Conservation (phyloP, 2,329 filamentous ascomycete genomes). For the Penicillium brasilianum region DNA sequence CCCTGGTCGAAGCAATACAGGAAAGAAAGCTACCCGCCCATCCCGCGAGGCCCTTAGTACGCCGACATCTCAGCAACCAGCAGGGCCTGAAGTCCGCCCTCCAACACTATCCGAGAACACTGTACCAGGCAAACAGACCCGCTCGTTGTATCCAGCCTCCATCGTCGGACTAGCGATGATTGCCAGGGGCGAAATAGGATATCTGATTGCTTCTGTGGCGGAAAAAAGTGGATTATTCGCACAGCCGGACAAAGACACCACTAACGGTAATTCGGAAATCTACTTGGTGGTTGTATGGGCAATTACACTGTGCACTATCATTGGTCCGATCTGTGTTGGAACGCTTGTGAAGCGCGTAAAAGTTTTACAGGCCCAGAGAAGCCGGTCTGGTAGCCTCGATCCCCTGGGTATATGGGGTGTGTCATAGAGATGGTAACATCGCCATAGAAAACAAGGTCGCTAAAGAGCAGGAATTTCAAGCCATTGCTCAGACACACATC, state of each 20-base stretch:
- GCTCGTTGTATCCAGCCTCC: conserved; percentile 69
- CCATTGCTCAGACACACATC: background rate
- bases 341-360: conserved; percentile 55
- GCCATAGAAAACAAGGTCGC: background rate
- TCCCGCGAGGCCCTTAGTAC: background rate
- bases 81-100: background rate
- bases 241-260: conserved; percentile 6
- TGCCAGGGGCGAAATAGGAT: conserved; percentile 79
- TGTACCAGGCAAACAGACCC: conserved; percentile 55
- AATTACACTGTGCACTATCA: conserved; percentile 61
- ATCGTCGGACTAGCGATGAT: conserved; percentile 74
- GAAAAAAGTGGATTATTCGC: conserved; percentile 59
- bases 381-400: conserved; percentile 34
- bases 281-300: conserved; percentile 63
- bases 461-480: background rate
- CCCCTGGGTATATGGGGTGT: conserved; percentile 54
- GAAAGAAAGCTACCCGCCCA: background rate
- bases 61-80: background rate
- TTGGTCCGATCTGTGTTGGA: conserved; percentile 60
- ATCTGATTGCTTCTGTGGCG: conserved; percentile 73
- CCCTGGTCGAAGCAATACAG: background rate
- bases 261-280: conserved; percentile 47
- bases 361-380: conserved; percentile 41
- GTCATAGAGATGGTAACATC: conserved; percentile 8
- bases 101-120: background rate